phyloP scores from a whole-genome alignment of 225 moss, liverwort and hornwort species.

The Neckera pumila region DNA sequence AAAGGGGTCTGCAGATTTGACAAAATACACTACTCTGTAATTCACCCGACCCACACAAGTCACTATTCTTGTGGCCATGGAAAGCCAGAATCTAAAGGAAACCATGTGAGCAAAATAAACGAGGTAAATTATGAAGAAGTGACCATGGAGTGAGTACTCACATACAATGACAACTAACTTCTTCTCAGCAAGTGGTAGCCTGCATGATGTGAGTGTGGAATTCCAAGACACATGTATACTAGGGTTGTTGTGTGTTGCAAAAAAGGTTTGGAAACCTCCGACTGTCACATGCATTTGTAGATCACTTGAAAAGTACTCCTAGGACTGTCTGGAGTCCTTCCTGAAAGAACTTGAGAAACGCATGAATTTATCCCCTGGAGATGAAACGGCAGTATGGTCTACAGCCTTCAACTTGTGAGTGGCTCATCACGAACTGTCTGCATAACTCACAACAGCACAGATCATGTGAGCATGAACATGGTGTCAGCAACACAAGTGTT shows the following conservation, averaged over 20 bases:
- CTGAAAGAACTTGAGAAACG: not conserved
- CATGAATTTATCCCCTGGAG: fast-evolving
- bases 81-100: fast-evolving
- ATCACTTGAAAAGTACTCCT: not conserved
- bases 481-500: too few species aligned
- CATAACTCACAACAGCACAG: not conserved
- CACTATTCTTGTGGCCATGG: fast-evolving
- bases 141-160: too few species aligned
- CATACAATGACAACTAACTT: too few species aligned
- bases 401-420: not conserved
- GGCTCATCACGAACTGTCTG: not conserved
- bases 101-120: fast-evolving
- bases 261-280: too few species aligned
- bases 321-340: not conserved
- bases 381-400: not conserved
- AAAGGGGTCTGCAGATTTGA: fast-evolving
- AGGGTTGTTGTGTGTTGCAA: not conserved
- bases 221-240: not conserved
- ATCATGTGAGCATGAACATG: not conserved
- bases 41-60: not conserved
- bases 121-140: too few species aligned
- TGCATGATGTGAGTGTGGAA: not conserved
- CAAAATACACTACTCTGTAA: too few species aligned
- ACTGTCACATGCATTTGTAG: not conserved
- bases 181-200: too few species aligned